Conservation (phyloP, 352 stramenopile species). For the Phytopythium helicoides region DNA sequence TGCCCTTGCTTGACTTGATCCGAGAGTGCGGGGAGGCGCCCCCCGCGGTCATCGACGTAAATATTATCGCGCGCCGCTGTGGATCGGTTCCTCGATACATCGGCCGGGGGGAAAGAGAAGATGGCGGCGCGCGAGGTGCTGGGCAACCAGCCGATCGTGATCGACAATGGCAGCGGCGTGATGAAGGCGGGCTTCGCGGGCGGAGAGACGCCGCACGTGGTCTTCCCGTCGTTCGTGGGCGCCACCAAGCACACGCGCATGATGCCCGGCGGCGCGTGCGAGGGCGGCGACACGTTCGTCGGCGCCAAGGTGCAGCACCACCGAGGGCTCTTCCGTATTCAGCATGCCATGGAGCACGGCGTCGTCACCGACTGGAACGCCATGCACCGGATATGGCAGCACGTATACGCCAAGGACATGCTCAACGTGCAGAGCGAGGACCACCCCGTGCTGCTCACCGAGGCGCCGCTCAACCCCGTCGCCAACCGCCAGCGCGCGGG, state of each 20-base stretch:
- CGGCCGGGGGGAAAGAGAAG: no score
- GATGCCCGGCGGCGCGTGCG: constrained; percentile 82
- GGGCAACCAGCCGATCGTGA: constrained; percentile 85
- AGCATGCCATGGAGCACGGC: constrained; percentile 87
- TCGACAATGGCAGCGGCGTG: constrained; percentile 83
- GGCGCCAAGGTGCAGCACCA: constrained; percentile 78
- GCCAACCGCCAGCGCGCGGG: constrained; percentile 73
- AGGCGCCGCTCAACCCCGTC: constrained; percentile 76
- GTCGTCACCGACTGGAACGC: constrained; percentile 81
- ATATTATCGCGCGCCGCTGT: no score
- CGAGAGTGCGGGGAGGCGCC: no score
- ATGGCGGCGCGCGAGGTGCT: constrained; percentile 59
- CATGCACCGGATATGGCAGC: constrained; percentile 90
- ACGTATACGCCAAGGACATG: constrained; percentile 89
- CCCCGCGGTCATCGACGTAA: no score
- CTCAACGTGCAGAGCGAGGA: constrained; percentile 85
- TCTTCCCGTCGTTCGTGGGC: constrained; percentile 77
- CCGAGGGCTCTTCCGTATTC: constrained; percentile 77
- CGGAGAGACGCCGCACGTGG: constrained; percentile 69
- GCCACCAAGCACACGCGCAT: constrained; percentile 78
- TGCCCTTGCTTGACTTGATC: no score
- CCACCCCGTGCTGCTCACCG: constrained; percentile 81
- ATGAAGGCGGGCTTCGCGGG: constrained; percentile 85
- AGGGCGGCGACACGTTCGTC: constrained; percentile 72
- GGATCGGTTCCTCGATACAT: background rate